Evolutionary conservation across 2,329 filamentous ascomycete genomes (phyloP), one percentile per base, ranked within the genome.

Genomic region (Stagonosporopsis rhizophila): DNA sequence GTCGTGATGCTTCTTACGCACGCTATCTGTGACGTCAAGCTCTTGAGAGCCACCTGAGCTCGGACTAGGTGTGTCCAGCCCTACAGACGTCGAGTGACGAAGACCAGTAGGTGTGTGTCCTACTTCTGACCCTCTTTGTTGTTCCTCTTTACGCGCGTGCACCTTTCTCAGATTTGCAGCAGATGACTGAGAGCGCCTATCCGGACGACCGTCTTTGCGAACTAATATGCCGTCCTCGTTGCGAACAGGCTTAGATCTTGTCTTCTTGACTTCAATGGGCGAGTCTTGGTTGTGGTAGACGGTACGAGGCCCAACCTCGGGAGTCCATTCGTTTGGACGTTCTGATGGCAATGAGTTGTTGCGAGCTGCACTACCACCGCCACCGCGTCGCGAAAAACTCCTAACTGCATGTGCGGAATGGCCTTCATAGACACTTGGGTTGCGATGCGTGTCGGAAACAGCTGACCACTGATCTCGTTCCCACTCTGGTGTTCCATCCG

Each of bases 161-260:
- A 82, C 80, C 60, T 82, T 82, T 35, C 80, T 75, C 14, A 82
- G 65, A 56, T 82, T 82, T 44, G 80, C 80, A n/a, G 80, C 80
- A 12, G 78, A 81, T 58, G 78, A 80, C n/a, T 82, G 79, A 27
- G 78, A 80, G 11, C 81, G 78, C 79, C 81, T 82, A 54, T 83
- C 81, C 5, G 81, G 80, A 11, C 78, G 69, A 5, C 81, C 81
- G 53, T 83, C 81, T 59, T 83, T 83, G 38, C 81, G 75, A 52
- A 83, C 82, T 27, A 83, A 66, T 17, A 83, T 72, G 0, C 81
- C 81, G 35, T 82, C 80, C 1, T 80, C 77, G 58, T 82, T 82
- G 2, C 80, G 73, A 20, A 78, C 75, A 2, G 80, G 80, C 64
- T 82, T 82, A 5, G 79, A 81, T n/a, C 80, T 74, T 2, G 78